Base-by-base conservation (phyloP, 208 protist genomes). In the Acanthamoeba castellanii region DNA sequence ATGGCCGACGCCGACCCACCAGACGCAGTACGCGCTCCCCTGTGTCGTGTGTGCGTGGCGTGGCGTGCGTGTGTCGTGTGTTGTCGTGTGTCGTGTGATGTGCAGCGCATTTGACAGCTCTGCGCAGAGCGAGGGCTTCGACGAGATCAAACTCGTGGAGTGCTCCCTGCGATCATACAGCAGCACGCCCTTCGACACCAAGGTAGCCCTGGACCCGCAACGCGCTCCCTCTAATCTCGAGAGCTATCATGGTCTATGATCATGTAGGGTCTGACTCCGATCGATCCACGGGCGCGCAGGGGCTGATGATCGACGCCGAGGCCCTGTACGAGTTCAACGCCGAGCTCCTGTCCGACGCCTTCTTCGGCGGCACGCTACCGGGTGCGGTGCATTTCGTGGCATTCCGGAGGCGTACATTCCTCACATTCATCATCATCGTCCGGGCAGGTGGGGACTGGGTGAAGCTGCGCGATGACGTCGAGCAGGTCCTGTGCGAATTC, bases 1-100 rank as follows among this genome's bases (percentile, higher is more conserved):
- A 27, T 59, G 78, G n/a, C 47, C 11, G 78, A 85, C 18, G 78
- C 78, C 20, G 78, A 85, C 22, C 78, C 78, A 85, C 78, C 78
- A 32, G 47, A n/a, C 45, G 47, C 78, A 1, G 78, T 85, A 85
- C 47, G 61, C 25, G 3, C n/a, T 0, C 66, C 66, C 25, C 4
- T 7, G 22, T 25, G 11, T 18, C 1, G 0, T 6, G n/a, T 13
- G 25, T 34, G 32, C 30, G 30, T 20, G 4, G n/a, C 14, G 5
- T 70, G 64, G n/a, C 9, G 5, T 22, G 59, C 25, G 59, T 9
- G 3, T 20, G 14, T 14, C 59, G 22, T 66, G 1, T 0, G 7
- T 20, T 0, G 20, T 30, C 59, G 55, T 2, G 6, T 61, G 55
- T 61, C 8, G 66, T 16, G 30, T 76, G 16, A 25, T 18, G n/a